phyloP scores from a whole-genome alignment of 1,284 basidiomycete species.

The Schizophyllum amplum region DNA sequence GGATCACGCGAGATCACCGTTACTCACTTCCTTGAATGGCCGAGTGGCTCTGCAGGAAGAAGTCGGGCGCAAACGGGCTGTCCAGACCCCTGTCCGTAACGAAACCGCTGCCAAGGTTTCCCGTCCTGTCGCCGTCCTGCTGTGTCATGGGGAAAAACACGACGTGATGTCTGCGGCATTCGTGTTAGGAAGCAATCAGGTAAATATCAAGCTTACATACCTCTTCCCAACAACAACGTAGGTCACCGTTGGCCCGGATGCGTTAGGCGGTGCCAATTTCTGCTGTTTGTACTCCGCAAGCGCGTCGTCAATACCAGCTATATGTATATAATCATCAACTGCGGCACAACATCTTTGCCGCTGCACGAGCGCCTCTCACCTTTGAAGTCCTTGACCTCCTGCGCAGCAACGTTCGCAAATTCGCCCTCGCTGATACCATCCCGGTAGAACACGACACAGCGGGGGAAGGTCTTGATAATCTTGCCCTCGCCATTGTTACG shows the following conservation, averaged over 20 bases:
- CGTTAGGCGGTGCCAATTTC: constrained; percentile 1
- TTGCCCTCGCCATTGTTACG: background rate
- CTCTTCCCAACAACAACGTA: constrained; percentile 33
- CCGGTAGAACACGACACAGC: constrained; percentile 24
- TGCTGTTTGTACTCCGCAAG: background rate
- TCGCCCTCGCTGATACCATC: constrained; percentile 35
- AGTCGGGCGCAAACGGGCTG: constrained; percentile 24
- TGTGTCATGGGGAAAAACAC: constrained; percentile 9
- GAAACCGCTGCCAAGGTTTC: constrained; percentile 24
- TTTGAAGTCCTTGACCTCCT: constrained; percentile 22
- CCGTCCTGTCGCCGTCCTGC: constrained; percentile 10
- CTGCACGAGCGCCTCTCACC: constrained; percentile 12
- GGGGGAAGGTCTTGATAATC: constrained; percentile 6
- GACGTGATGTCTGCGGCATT: constrained; percentile 8
- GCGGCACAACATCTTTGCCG: too few species aligned
- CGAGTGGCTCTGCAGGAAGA: constrained; percentile 29
- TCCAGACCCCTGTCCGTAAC: constrained; percentile 20
- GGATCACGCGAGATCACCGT: constrained; percentile 6
- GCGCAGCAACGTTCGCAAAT: constrained; percentile 20
- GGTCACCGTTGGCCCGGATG: constrained; percentile 17
- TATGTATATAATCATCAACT: background rate
- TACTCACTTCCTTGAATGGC: constrained; percentile 27
- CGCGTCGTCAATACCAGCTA: background rate
- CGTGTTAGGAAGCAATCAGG: background rate
- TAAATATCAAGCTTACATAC: constrained; percentile 10